Evolutionary conservation across 2,329 filamentous ascomycete genomes (phyloP).

Genomic region (Claviceps sorghi): DNA sequence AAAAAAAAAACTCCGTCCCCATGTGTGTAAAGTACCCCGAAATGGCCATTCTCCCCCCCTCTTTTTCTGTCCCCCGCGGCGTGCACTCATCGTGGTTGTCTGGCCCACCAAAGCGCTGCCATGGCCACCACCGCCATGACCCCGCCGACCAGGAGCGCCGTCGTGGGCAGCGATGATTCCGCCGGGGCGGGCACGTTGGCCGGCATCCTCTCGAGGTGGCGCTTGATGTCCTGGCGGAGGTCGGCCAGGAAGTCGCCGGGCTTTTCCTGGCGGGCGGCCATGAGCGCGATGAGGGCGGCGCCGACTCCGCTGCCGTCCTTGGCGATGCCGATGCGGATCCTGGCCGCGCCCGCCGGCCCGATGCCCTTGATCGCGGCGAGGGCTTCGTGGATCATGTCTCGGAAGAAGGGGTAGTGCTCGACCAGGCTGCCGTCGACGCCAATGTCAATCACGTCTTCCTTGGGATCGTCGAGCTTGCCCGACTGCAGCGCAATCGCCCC

Average conservation of each 20-base stretch:
- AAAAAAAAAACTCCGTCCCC: slow-evolving; percentile 1
- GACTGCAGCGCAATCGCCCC: slow-evolving; percentile 72
- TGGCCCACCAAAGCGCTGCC: slow-evolving; percentile 24
- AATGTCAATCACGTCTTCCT: slow-evolving; percentile 66
- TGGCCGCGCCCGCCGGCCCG: slow-evolving; percentile 63
- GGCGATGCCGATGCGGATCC: slow-evolving; percentile 85
- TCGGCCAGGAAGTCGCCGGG: slow-evolving; percentile 27
- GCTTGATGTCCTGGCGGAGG: slow-evolving; percentile 25
- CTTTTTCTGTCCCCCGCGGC: too few relatives aligned
- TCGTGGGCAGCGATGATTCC: slow-evolving; percentile 17
- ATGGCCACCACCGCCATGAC: slow-evolving; percentile 23
- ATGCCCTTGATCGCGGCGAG: slow-evolving; percentile 64
- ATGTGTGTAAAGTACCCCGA: slow-evolving; percentile 3
- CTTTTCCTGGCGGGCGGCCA: slow-evolving; percentile 57
- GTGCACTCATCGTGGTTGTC: slow-evolving; percentile 11
- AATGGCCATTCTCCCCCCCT: too few relatives aligned
- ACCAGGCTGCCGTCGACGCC: slow-evolving; percentile 91
- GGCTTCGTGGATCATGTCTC: slow-evolving; percentile 74
- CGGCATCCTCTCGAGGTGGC: slow-evolving; percentile 20
- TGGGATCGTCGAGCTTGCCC: slow-evolving; percentile 48
- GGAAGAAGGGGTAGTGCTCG: slow-evolving; percentile 89
- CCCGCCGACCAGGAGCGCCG: slow-evolving; percentile 19
- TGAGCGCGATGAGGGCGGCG: slow-evolving; percentile 83
- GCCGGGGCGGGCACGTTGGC: slow-evolving; percentile 15
- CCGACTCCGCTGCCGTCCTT: slow-evolving; percentile 81